phyloP scores from a whole-genome alignment of 192 early-diverging fungal genomes.

The Kickxella alabastrina region DNA sequence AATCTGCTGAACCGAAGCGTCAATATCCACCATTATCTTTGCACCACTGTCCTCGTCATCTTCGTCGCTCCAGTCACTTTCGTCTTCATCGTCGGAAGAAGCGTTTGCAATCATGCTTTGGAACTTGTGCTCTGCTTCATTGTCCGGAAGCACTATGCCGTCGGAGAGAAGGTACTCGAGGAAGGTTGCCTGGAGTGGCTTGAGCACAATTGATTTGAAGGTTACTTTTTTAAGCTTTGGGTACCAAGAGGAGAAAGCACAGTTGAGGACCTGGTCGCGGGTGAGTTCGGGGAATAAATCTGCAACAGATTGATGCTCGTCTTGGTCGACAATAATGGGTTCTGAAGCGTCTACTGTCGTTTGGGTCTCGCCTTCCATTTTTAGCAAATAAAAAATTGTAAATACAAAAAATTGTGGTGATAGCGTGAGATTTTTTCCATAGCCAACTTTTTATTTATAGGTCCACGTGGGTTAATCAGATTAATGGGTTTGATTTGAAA shows the following conservation, averaged over 20 bases:
- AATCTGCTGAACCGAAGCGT: conserved; percentile 46
- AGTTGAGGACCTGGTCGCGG: conserved; percentile 61
- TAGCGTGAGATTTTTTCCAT: too few species aligned
- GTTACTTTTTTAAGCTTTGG: conserved; percentile 58
- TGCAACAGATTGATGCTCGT: too few species aligned
- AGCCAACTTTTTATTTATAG: too few species aligned
- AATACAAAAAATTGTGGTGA: too few species aligned
- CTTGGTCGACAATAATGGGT: too few species aligned
- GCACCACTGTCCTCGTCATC: conserved; percentile 39
- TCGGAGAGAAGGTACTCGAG: conserved; percentile 82
- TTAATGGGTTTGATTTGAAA: too few species aligned
- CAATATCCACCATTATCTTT: conserved; percentile 7
- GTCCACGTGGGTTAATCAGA: too few species aligned
- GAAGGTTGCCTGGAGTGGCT: conserved; percentile 71
- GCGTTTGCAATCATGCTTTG: conserved; percentile 26
- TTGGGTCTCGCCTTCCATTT: too few species aligned
- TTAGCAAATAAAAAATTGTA: too few species aligned
- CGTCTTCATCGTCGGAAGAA: conserved; percentile 13
- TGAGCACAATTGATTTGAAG: conserved; percentile 69
- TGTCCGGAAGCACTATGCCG: conserved; percentile 75
- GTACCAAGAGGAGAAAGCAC: conserved; percentile 80
- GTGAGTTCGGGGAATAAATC: conserved; percentile 57
- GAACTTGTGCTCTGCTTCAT: conserved; percentile 48
- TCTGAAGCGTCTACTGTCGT: too few species aligned
- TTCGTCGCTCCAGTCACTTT: conserved; percentile 34